Base-by-base conservation (phyloP, 176 grass and related monocot species). In the Triticum turgidum region DNA sequence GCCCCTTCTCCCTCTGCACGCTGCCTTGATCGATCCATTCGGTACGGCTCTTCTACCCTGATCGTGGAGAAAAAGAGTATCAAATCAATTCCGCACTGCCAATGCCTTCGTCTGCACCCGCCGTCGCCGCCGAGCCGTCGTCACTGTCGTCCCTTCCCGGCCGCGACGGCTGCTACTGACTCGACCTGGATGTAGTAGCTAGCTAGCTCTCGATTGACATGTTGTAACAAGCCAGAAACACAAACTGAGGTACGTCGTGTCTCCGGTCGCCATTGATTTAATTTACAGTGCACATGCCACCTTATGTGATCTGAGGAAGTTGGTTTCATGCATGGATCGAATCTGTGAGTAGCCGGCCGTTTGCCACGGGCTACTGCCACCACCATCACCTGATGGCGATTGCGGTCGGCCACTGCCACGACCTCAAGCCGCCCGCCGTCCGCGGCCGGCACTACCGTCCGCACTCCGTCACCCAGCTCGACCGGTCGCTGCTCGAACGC, bases 371-470 rank as follows among this genome's bases (percentile, higher is more conserved):
- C 17, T 44, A 79, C 37, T 21, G 63, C 2, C 37, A 51, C 22
- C 69, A 65, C 58, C 76, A 59, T 37, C 84, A 37, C 21, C 12
- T 17, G 74, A 94, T 94, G 93, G 93, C 93, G 21, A 89, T 92
- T 80, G 90, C 85, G 7, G 82, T 92, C 68, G 85, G 86, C 33
- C 93, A 81, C 32, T 80, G 83, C 87, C 91, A 87, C 51, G 83
- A 87, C 27, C 67, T 95, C 44, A 90, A 88, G 80, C 89, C 91
- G 24, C 91, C 82, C 41, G 30, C 70, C 24, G 76, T n/a, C 22
- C 82, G 80, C 24, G 82, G 56, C 61, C 85, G 91, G 51, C 89
- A 93, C 66, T 93, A 81, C 89, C 89, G 93, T 49, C 92, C 93
- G 77, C 87, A 81, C 80, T 98, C 93, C 80, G 86, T 93, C 33